Conservation (phyloP, 805 yeast species). For the Deakozyma indianensis region DNA sequence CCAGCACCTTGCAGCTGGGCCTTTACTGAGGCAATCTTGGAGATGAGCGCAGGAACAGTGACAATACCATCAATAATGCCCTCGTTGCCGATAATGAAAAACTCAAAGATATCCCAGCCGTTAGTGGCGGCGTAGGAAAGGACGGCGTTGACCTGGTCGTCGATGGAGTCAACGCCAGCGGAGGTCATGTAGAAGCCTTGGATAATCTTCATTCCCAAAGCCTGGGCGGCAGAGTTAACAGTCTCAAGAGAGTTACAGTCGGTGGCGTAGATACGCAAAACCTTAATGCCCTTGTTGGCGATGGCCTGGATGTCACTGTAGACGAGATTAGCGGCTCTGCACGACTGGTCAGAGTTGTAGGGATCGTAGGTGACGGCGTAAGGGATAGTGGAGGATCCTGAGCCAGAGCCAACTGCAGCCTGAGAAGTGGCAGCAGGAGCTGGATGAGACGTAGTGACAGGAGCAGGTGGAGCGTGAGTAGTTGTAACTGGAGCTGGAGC, state of each 20-base stretch:
- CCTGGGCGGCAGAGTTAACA: slow-evolving; percentile 43
- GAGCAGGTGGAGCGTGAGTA: slow-evolving; percentile 14
- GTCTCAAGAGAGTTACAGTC: slow-evolving; percentile 64
- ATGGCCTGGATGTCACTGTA: slow-evolving; percentile 44
- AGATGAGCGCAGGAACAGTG: slow-evolving; percentile 44
- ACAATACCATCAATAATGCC: slow-evolving; percentile 55
- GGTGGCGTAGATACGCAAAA: slow-evolving; percentile 70
- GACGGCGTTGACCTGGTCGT: slow-evolving; percentile 38
- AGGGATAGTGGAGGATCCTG: slow-evolving; percentile 14
- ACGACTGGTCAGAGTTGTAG: slow-evolving; percentile 49
- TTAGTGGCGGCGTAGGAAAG: slow-evolving; percentile 35
- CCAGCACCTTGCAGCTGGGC: slow-evolving; percentile 49
- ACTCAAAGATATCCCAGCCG: slow-evolving; percentile 65
- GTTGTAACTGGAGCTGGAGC: slow-evolving; percentile 12
- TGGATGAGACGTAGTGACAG: slow-evolving; percentile 16
- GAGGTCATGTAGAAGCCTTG: slow-evolving; percentile 76
- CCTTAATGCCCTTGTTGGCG: slow-evolving; percentile 42
- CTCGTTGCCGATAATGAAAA: slow-evolving; percentile 78
- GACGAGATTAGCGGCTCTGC: slow-evolving; percentile 48
- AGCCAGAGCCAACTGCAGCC: slow-evolving; percentile 8
- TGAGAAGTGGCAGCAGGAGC: slow-evolving; percentile 13
- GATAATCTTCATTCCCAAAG: slow-evolving; percentile 55
- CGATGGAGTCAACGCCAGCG: slow-evolving; percentile 58
- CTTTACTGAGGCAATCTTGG: slow-evolving; percentile 54
- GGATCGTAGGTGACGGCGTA: slow-evolving; percentile 33